phyloP scores from a whole-genome alignment of 768 basidiomycete species.

The Gymnopilus junonius region DNA sequence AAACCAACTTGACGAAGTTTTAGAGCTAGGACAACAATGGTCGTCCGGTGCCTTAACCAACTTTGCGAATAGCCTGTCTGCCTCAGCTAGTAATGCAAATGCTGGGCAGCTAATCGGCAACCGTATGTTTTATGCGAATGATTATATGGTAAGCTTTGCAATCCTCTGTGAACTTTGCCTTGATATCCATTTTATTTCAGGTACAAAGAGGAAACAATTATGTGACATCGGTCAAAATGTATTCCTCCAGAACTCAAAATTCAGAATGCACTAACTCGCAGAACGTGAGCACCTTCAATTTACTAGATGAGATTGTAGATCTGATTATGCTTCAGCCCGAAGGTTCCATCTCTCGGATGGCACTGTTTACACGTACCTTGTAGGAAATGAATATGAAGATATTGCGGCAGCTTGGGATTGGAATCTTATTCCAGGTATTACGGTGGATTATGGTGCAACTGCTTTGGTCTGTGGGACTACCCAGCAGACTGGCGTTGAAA shows the following conservation, averaged over 20 bases:
- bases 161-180: neutral
- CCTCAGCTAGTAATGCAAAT: constrained; percentile 48
- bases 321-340: constrained; percentile 42
- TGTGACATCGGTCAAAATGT: constrained; percentile 67
- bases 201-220: constrained; percentile 65
- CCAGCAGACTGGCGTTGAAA: constrained; percentile 47
- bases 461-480: constrained; percentile 51
- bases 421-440: constrained; percentile 77
- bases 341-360: constrained; percentile 75
- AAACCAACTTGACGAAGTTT: constrained; percentile 60
- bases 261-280: constrained; percentile 69
- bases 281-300: constrained; percentile 46
- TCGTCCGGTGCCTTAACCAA: constrained; percentile 42
- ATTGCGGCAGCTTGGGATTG: constrained; percentile 78
- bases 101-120: constrained; percentile 59
- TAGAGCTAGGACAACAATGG: constrained; percentile 57
- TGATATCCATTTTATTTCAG: constrained; percentile 33
- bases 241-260: constrained; percentile 59
- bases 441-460: constrained; percentile 64
- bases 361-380: constrained; percentile 62
- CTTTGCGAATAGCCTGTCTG: constrained; percentile 43
- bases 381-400: constrained; percentile 74
- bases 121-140: constrained; percentile 66
- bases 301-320: neutral
- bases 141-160: constrained; percentile 60